phyloP scores from a whole-genome alignment of 495 filamentous ascomycete species.

The Neurospora cerealis region DNA sequence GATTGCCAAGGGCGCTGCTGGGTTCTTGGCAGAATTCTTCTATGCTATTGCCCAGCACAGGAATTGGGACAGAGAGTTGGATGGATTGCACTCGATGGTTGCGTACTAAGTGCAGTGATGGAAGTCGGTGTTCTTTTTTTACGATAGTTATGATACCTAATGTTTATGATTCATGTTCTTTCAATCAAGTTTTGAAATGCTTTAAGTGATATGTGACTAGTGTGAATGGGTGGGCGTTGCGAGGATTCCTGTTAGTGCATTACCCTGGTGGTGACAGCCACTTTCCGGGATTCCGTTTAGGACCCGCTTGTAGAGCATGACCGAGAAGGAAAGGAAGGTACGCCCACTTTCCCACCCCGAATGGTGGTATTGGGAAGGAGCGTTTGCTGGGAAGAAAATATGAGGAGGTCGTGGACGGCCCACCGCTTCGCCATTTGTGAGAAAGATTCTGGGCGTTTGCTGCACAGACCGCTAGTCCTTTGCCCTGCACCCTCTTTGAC shows the following conservation, averaged over 20 bases:
- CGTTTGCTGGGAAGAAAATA: not conserved
- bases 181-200: not conserved
- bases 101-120: slow-evolving; percentile 24
- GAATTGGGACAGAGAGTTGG: slow-evolving; percentile 62
- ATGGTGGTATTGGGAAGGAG: not conserved
- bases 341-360: not conserved
- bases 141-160: not conserved
- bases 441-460: too few relatives aligned
- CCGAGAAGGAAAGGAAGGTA: not conserved
- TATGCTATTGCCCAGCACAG: slow-evolving; percentile 58
- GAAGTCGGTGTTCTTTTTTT: not conserved
- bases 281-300: not conserved
- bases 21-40: slow-evolving; percentile 53
- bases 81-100: slow-evolving; percentile 46
- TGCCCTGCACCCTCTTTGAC: too few relatives aligned
- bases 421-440: not conserved
- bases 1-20: slow-evolving; percentile 51
- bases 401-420: not conserved
- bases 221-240: not conserved
- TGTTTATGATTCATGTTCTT: not conserved
- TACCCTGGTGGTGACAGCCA: not conserved
- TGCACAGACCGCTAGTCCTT: too few relatives aligned
- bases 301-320: not conserved
- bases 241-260: not conserved
- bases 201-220: not conserved